A percentile compares a stretch with the other conserved stretches of the same genome.
Evolutionary conservation across 2,329 filamentous ascomycete species (phyloP).

Genomic region (Aspergillus sp.): DNA sequence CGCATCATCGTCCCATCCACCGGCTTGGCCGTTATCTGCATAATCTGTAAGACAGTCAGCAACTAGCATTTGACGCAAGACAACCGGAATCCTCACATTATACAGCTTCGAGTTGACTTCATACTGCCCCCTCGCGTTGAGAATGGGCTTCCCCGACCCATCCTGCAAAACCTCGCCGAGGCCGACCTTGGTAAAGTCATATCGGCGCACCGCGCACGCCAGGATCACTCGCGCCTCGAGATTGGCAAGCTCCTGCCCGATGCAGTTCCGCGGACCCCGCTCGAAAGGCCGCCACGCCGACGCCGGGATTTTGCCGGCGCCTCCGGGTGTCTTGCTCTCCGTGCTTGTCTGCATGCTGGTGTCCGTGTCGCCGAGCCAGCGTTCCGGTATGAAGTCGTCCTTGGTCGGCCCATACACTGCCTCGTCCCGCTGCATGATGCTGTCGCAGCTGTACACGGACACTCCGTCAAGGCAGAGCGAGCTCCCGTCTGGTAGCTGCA

Average conservation of each 20-base stretch:
- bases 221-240: constrained; percentile 26
- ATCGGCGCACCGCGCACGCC: constrained; percentile 8
- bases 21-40: constrained; percentile 6
- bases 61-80: neutral
- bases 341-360: constrained; percentile 2
- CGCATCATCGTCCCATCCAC: constrained; percentile 3
- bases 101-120: constrained; percentile 5
- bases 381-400: constrained; percentile 26
- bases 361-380: constrained; percentile 21
- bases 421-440: constrained; percentile 11
- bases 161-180: constrained; percentile 5
- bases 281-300: constrained; percentile 43
- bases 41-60: constrained; percentile 4
- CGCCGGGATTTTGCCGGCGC: constrained; percentile 18
- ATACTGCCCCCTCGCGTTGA: constrained; percentile 5
- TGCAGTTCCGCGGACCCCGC: constrained; percentile 39
- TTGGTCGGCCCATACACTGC: constrained; percentile 8
- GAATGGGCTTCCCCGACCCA: neutral
- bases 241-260: constrained; percentile 42
- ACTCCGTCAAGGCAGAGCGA: constrained; percentile 6
- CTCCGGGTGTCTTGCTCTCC: too few species aligned
- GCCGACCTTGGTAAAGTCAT: constrained; percentile 11
- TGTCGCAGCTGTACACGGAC: constrained; percentile 7
- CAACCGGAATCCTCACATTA: constrained; percentile 5
- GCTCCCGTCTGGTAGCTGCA: constrained; percentile 4